Conservation (phyloP, 2,329 filamentous ascomycete genomes). For the Xylariaceae sp. region DNA sequence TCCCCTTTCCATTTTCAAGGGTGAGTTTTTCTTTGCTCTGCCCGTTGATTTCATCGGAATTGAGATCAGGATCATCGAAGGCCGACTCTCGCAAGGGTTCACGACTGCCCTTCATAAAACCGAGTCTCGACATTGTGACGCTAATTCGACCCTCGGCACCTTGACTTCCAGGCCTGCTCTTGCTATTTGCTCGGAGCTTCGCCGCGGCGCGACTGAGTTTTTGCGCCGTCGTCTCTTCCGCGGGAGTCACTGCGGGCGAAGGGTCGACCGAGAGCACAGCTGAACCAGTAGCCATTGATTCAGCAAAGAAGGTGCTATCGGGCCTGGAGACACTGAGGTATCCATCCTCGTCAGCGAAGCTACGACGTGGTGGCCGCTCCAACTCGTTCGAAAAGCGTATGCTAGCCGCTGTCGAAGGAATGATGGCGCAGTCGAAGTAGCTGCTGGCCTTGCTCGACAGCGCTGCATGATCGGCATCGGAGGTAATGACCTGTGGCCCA, state of each 20-base stretch:
- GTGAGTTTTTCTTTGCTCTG: slow-evolving; percentile 2
- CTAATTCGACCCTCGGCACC: slow-evolving; percentile 56
- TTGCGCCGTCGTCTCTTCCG: slow-evolving; percentile 51
- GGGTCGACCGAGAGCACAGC: slow-evolving; percentile 33
- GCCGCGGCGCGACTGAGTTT: slow-evolving; percentile 56
- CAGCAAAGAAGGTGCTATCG: slow-evolving; percentile 47
- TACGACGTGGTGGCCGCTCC: slow-evolving; percentile 46
- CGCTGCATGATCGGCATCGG: slow-evolving; percentile 28
- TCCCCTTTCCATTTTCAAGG: slow-evolving; percentile 10
- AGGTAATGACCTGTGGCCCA: slow-evolving; percentile 38
- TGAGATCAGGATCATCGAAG: slow-evolving; percentile 20
- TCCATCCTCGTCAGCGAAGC: slow-evolving; percentile 42
- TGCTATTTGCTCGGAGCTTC: slow-evolving; percentile 45
- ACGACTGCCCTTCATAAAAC: slow-evolving; percentile 48
- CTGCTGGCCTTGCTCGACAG: slow-evolving; percentile 37
- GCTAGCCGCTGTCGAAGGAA: slow-evolving; percentile 39
- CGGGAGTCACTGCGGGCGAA: slow-evolving; percentile 42
- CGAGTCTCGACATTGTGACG: slow-evolving; percentile 53
- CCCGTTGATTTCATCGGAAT: slow-evolving; percentile 17
- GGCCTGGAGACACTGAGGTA: slow-evolving; percentile 37
- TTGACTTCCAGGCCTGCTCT: slow-evolving; percentile 56
- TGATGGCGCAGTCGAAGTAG: slow-evolving; percentile 42
- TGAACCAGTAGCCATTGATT: slow-evolving; percentile 39
- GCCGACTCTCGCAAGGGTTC: slow-evolving; percentile 39
- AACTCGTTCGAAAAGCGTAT: slow-evolving; percentile 54